Percentiles rank a stretch among this genome's conserved stretches.
Conservation (phyloP, 345 rosid genomes). For the Psidium guajava region DNA sequence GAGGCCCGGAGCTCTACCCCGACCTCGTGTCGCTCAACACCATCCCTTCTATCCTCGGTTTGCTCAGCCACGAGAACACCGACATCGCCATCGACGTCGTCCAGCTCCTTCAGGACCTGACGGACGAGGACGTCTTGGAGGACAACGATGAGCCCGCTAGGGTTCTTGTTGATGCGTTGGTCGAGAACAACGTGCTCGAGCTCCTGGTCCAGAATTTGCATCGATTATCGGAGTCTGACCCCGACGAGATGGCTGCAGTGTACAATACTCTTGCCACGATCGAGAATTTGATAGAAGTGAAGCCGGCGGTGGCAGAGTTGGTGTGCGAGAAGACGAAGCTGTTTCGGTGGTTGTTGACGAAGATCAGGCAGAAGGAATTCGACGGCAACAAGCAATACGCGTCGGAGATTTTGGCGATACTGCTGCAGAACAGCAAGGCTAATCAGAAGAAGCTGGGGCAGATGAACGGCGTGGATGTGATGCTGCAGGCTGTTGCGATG, state of each 20-base stretch:
- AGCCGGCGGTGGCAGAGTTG: slow-evolving; percentile 76
- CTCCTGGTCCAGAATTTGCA: slow-evolving; percentile 84
- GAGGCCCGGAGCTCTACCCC: slow-evolving; percentile 88
- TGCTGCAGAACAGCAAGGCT: slow-evolving; percentile 68
- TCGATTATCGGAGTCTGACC: slow-evolving; percentile 65
- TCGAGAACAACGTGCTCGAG: slow-evolving; percentile 84
- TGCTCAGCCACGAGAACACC: slow-evolving; percentile 77
- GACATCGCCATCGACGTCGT: slow-evolving; percentile 91
- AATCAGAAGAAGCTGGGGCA: slow-evolving; percentile 89
- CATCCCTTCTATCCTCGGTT: slow-evolving; percentile 67
- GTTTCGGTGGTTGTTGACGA: slow-evolving; percentile 63
- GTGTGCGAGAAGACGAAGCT: slow-evolving; percentile 86
- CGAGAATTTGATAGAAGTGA: slow-evolving; percentile 91
- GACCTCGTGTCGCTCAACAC: slow-evolving; percentile 67
- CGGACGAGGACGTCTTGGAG: slow-evolving; percentile 84
- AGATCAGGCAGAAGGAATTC: slow-evolving; percentile 78
- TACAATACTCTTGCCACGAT: slow-evolving; percentile 67
- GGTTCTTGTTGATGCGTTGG: slow-evolving; percentile 51
- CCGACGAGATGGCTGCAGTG: slow-evolving; percentile 73
- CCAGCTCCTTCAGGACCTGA: slow-evolving; percentile 75
- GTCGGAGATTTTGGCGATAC: slow-evolving; percentile 83
- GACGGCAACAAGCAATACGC: slow-evolving; percentile 91
- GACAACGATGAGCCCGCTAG: slow-evolving; percentile 83
- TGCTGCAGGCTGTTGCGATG: slow-evolving; percentile 86
- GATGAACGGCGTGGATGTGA: slow-evolving; percentile 94